Evolutionary conservation across 495 filamentous ascomycete genomes (phyloP).

Genomic region (Annulohypoxylon moriforme): DNA sequence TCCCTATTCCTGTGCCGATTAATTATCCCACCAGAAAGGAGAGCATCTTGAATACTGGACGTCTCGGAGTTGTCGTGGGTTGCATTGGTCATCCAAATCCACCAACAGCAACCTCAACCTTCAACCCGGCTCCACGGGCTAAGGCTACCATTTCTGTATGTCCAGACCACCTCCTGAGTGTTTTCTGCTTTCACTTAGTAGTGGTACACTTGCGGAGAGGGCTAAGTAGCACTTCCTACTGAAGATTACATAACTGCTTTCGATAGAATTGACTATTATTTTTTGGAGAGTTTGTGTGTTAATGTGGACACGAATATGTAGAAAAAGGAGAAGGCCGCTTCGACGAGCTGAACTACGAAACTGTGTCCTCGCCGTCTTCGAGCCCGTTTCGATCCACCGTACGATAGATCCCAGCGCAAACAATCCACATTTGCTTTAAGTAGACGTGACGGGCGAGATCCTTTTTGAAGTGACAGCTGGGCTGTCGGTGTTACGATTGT

Average conservation of each 20-base stretch:
- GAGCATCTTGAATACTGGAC: slow-evolving; percentile 36
- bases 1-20: slow-evolving; percentile 4
- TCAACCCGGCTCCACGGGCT: not conserved
- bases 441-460: slow-evolving; percentile 19
- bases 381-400: slow-evolving; percentile 14
- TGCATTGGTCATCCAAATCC: slow-evolving; percentile 44
- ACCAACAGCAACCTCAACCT: slow-evolving; percentile 14
- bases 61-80: slow-evolving; percentile 28
- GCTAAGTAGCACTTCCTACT: slow-evolving; percentile 21
- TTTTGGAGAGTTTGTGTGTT: slow-evolving; percentile 23
- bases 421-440: slow-evolving; percentile 12
- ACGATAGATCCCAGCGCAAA: slow-evolving; percentile 20
- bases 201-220: slow-evolving; percentile 12
- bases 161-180: slow-evolving; percentile 9
- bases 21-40: slow-evolving; percentile 15
- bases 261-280: slow-evolving; percentile 22
- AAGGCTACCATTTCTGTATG: slow-evolving; percentile 30
- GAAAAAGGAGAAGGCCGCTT: slow-evolving; percentile 33
- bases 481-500: slow-evolving; percentile 33
- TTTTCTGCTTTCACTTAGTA: slow-evolving; percentile 9
- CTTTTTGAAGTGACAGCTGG: slow-evolving; percentile 19
- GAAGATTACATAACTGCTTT: slow-evolving; percentile 4
- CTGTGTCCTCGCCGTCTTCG: slow-evolving; percentile 2
- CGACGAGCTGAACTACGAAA: slow-evolving; percentile 21
- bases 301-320: slow-evolving; percentile 38